These are phyloP conservation scores for Beauveria varroae DNA, from an alignment of 2,329 filamentous ascomycete genomes.

Conservation along the genomic window DNA sequence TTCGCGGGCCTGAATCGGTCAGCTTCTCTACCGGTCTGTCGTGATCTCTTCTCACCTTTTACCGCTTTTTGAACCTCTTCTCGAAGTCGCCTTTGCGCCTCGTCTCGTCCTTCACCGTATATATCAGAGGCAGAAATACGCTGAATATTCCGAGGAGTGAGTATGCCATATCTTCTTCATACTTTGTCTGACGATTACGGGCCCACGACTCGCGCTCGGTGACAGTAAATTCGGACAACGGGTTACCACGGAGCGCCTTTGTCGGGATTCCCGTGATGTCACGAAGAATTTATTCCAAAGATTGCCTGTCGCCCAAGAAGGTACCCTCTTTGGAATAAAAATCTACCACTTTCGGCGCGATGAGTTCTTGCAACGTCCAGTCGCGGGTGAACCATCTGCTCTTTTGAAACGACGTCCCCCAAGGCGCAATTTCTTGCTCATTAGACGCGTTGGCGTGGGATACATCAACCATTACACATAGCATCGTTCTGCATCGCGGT, in stretches of 20 bases:
- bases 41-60: no score
- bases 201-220: constrained; percentile 20
- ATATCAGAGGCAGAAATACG: constrained; percentile 21
- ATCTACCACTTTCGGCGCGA: constrained; percentile 31
- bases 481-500: constrained; percentile 17
- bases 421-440: background rate
- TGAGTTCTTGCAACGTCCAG: constrained; percentile 60
- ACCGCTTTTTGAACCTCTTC: background rate
- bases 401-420: background rate
- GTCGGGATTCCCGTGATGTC: background rate
- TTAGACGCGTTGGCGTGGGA: background rate
- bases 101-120: constrained; percentile 19
- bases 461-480: constrained; percentile 21
- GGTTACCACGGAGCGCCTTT: background rate
- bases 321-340: constrained; percentile 3
- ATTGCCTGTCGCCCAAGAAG: background rate
- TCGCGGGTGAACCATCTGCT: constrained; percentile 32
- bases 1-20: no score
- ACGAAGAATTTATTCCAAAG: background rate
- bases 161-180: constrained; percentile 19
- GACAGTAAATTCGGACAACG: constrained; percentile 5
- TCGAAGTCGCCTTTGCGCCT: constrained; percentile 16
- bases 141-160: constrained; percentile 21
- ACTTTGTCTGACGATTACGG: constrained; percentile 14
- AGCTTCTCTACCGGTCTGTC: no score